Evolutionary conservation across 805 yeast species (phyloP), one percentile per base, ranked within the genome.

Genomic region (Candida alai): DNA sequence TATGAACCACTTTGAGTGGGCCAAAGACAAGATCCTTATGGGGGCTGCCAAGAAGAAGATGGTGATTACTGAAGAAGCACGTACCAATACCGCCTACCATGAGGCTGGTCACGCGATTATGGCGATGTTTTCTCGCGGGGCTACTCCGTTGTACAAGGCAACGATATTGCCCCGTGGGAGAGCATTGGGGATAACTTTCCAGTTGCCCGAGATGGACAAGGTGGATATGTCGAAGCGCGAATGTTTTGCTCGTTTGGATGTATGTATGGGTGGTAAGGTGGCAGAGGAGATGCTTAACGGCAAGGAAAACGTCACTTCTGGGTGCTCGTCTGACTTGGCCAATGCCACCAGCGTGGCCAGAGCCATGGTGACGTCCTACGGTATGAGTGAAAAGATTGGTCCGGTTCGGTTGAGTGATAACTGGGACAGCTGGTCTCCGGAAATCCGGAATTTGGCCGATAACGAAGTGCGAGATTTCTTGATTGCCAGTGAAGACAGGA

Each of bases 31-130:
- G 65, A 93, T 94, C 37, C 68, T 94, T 54, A 80, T 93, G 84
- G 99, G 99, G 35, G 97, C 97, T 23, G 99, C 95, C 49, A 84
- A 95, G 59, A 86, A 85, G 64, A 85, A 96, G 17, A 90, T 90
- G 97, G 97, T 93, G 24, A 76, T 93, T 68, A 89, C 98, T 19
- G 97, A 93, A 58, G 96, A 90, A 41, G 76, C 95, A 0, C 77
- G 97, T 60, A 78, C 76, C 49, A 88, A 90, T 45, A 93, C 99
- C 12, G 98, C 98, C 2, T 93, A 80, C 60, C 99, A 93, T 63
- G 99, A 93, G 66, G 99, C 98, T 13, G 99, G 99, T 4, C 99
- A 93, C 64, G 98, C 98, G 4, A 86, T 93, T 38, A 88, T 90
- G 84, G 97, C 98, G 8, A 74, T 93, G 78, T 93, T 74, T 59